phyloP scores from a whole-genome alignment of 805 yeast genomes.

The Lipomyces oligophaga region DNA sequence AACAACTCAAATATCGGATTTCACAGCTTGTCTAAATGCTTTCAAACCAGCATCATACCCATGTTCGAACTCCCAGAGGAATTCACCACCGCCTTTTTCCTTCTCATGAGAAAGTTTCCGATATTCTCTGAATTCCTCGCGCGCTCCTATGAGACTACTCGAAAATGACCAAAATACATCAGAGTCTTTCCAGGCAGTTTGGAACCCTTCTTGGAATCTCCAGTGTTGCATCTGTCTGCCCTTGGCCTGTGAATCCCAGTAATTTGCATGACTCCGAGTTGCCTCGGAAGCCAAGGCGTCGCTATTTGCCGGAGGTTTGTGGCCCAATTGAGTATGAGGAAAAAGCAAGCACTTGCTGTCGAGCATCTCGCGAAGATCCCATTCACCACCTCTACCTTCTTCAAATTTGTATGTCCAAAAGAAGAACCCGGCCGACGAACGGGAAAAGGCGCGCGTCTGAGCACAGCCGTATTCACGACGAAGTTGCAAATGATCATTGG shows the following conservation, averaged over 20 bases:
- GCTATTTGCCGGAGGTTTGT: slow-evolving; percentile 36
- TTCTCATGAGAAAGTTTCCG: slow-evolving; percentile 60
- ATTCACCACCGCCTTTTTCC: slow-evolving; percentile 51
- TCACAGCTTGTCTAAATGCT: slow-evolving; percentile 37
- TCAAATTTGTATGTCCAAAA: slow-evolving; percentile 91
- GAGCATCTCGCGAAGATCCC: slow-evolving; percentile 84
- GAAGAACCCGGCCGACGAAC: slow-evolving; percentile 55
- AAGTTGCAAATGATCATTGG: slow-evolving; percentile 49
- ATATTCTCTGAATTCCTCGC: slow-evolving; percentile 61
- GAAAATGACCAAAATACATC: slow-evolving; percentile 62
- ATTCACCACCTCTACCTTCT: slow-evolving; percentile 91
- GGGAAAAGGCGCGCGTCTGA: slow-evolving; percentile 40
- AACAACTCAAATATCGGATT: too few species aligned
- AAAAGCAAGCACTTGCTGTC: slow-evolving; percentile 35
- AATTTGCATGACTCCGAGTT: slow-evolving; percentile 49
- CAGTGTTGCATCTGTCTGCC: slow-evolving; percentile 71
- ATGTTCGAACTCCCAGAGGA: slow-evolving; percentile 85
- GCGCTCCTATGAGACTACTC: slow-evolving; percentile 71
- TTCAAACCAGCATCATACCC: slow-evolving; percentile 67
- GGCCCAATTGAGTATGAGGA: slow-evolving; percentile 14
- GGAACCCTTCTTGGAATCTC: slow-evolving; percentile 75
- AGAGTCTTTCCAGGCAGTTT: slow-evolving; percentile 71
- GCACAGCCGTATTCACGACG: slow-evolving; percentile 59
- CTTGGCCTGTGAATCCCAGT: slow-evolving; percentile 63
- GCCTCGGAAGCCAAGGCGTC: slow-evolving; percentile 37